Conservation (phyloP, 495 filamentous ascomycete species). For the Terfezia claveryi region DNA sequence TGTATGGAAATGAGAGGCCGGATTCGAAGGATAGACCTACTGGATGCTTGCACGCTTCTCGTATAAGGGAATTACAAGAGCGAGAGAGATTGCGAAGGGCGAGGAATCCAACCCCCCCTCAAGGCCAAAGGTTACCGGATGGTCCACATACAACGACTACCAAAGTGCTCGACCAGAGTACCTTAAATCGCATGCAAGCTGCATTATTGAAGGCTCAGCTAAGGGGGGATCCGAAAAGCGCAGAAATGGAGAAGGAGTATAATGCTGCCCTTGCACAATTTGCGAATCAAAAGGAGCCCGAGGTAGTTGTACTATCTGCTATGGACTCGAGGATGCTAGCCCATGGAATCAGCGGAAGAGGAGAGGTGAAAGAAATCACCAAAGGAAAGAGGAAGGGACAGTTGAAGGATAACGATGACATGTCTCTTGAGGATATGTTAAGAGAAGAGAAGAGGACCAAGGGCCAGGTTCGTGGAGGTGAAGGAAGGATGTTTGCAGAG, state of each 20-base stretch:
- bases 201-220: constrained; percentile 88
- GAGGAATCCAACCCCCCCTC: constrained; percentile 23
- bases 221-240: constrained; percentile 45
- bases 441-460: constrained; percentile 69
- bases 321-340: constrained; percentile 82
- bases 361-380: constrained; percentile 8
- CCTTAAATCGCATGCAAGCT: constrained; percentile 73
- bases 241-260: constrained; percentile 66
- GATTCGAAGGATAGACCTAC: constrained; percentile 72
- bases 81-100: constrained; percentile 24
- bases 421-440: constrained; percentile 91
- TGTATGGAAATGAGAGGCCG: constrained; percentile 61
- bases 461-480: constrained; percentile 48
- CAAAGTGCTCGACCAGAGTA: constrained; percentile 42
- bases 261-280: constrained; percentile 41
- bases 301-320: constrained; percentile 57
- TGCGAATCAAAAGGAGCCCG: constrained; percentile 36
- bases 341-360: constrained; percentile 24
- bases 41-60: constrained; percentile 44
- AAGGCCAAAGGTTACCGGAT: constrained; percentile 18
- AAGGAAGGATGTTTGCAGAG: constrained; percentile 64
- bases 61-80: constrained; percentile 16
- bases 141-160: constrained; percentile 24
- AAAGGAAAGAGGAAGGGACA: constrained; percentile 4
- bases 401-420: constrained; percentile 80